Evolutionary conservation across 2,329 filamentous ascomycete species (phyloP).

Genomic region (Pseudovirgaria hyperparasitica): DNA sequence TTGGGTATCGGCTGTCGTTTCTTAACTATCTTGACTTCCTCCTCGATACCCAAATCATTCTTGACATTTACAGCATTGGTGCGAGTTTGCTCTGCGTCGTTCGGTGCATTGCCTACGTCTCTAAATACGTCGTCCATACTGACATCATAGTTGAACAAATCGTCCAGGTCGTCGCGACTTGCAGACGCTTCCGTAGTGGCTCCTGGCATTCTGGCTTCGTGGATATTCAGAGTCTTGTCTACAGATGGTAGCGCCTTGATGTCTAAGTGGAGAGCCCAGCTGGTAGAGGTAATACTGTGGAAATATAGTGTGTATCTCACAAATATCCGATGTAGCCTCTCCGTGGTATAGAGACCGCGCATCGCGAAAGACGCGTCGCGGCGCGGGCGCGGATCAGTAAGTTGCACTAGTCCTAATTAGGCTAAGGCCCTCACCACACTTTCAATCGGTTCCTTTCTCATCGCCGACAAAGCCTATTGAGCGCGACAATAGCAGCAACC

Average conservation of each 20-base stretch:
- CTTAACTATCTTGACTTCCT: conserved; percentile 73
- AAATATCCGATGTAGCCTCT: background rate
- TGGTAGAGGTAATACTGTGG: conserved; percentile 7
- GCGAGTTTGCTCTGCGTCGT: conserved; percentile 11
- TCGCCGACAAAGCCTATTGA: too few relatives aligned
- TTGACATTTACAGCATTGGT: conserved; percentile 34
- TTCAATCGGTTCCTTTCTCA: too few relatives aligned
- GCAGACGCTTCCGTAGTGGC: too few relatives aligned
- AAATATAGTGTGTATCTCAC: conserved; percentile 13
- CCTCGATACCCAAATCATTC: conserved; percentile 69
- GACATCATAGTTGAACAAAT: conserved; percentile 65
- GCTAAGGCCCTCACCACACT: too few relatives aligned
- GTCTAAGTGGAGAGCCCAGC: conserved; percentile 12
- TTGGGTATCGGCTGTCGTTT: conserved; percentile 68
- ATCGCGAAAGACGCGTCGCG: conserved; percentile 8
- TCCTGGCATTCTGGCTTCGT: too few relatives aligned
- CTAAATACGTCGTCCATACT: conserved; percentile 39
- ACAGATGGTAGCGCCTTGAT: too few relatives aligned
- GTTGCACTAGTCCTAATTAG: conserved; percentile 4
- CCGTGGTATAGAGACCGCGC: conserved; percentile 5
- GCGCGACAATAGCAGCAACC: too few relatives aligned
- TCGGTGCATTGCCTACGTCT: conserved; percentile 17
- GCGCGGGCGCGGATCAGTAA: too few relatives aligned
- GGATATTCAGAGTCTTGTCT: too few relatives aligned
- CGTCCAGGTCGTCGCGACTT: conserved; percentile 47